Conservation (phyloP, 2,329 filamentous ascomycete species). For the Beauveria asiatica region DNA sequence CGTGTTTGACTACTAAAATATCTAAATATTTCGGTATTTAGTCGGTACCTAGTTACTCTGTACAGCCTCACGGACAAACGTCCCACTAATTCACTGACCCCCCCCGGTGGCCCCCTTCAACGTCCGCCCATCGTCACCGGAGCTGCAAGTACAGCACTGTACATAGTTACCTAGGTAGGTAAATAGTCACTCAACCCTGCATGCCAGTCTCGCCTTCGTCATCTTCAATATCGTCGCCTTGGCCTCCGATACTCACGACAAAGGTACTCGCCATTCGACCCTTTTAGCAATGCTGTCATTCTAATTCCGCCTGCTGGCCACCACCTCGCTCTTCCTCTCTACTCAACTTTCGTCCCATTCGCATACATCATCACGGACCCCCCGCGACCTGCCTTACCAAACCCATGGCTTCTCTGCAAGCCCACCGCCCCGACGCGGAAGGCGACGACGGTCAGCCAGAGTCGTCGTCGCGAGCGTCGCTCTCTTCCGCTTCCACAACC, state of each 20-base stretch:
- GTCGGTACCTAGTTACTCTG: too few relatives aligned
- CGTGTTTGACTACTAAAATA: too few relatives aligned
- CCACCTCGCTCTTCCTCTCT: background rate
- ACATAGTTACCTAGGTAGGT: too few relatives aligned
- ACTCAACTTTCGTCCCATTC: background rate
- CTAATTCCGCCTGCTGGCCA: conserved; percentile 1
- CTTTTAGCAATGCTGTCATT: background rate
- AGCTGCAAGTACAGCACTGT: too few relatives aligned
- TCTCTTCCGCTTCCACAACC: conserved; percentile 74
- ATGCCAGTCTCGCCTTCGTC: conserved; percentile 7
- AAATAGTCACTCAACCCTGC: background rate
- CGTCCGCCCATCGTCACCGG: background rate
- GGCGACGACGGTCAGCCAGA: conserved; percentile 13
- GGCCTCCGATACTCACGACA: background rate
- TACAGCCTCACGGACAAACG: too few relatives aligned
- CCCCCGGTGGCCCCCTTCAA: background rate
- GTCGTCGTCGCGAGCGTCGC: conserved; percentile 45
- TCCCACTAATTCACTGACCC: too few relatives aligned
- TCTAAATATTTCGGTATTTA: too few relatives aligned
- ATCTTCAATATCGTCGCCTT: background rate
- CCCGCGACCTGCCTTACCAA: background rate
- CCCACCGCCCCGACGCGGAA: background rate
- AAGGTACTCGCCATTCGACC: background rate
- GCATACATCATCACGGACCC: background rate
- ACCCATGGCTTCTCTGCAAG: background rate